These are phyloP conservation scores for Filosporella fistucella DNA, from an alignment of 495 filamentous ascomycete genomes.

Conservation along the genomic window DNA sequence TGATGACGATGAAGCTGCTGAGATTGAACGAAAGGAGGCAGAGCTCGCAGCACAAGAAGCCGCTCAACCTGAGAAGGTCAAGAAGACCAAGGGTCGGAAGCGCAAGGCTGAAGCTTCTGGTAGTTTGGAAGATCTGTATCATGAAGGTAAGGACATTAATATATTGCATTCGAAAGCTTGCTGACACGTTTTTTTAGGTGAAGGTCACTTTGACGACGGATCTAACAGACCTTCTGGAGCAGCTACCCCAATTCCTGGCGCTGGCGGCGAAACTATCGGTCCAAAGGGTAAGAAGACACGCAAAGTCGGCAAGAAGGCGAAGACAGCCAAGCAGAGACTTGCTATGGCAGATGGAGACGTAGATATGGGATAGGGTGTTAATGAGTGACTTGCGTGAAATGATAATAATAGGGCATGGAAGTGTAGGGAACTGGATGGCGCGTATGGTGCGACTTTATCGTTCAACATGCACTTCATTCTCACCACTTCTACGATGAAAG, in stretches of 20 bases:
- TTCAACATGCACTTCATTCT: no score
- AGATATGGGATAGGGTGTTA: slow-evolving; percentile 23
- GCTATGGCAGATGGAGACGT: slow-evolving; percentile 79
- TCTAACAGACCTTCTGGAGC: slow-evolving; percentile 76
- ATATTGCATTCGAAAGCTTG: slow-evolving; percentile 20
- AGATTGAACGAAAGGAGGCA: slow-evolving; percentile 84
- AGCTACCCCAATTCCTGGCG: slow-evolving; percentile 66
- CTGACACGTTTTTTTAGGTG: slow-evolving; percentile 50
- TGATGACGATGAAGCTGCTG: slow-evolving; percentile 88
- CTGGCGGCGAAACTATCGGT: slow-evolving; percentile 33
- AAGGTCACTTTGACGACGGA: slow-evolving; percentile 87
- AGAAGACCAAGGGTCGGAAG: slow-evolving; percentile 44
- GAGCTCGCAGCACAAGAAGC: slow-evolving; percentile 62
- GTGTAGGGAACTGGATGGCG: no score
- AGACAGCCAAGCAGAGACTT: slow-evolving; percentile 84
- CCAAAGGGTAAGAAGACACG: slow-evolving; percentile 45
- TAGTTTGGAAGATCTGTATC: slow-evolving; percentile 95
- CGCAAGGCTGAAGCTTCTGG: slow-evolving; percentile 55
- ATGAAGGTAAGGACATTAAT: slow-evolving; percentile 68
- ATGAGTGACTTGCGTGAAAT: background rate
- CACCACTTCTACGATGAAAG: no score
- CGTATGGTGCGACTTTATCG: no score
- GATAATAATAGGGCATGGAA: no score
- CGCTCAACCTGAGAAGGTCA: slow-evolving; percentile 45
- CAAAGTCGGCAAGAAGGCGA: slow-evolving; percentile 65